Conservation (phyloP, 2,329 filamentous ascomycete species). For the Epichloe festucae region DNA sequence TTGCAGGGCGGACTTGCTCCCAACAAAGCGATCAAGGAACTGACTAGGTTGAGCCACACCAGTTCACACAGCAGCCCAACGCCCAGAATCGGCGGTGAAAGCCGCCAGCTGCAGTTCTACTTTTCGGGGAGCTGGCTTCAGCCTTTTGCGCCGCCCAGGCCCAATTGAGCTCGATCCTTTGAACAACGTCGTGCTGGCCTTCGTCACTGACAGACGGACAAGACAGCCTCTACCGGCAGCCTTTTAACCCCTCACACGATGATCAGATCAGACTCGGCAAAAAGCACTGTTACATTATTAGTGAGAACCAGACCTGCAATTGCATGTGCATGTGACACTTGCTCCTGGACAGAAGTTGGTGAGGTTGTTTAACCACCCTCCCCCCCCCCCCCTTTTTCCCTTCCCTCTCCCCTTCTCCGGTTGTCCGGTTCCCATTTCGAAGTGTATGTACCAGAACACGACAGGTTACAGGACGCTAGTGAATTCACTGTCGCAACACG, state of each 20-base stretch:
- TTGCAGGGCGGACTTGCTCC: neutral
- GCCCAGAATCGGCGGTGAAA: conserved; percentile 4
- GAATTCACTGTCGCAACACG: neutral
- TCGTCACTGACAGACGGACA: neutral
- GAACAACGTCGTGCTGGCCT: neutral
- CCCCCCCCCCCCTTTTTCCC: neutral
- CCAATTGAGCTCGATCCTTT: neutral
- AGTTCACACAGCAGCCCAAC: neutral
- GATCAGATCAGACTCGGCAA: neutral
- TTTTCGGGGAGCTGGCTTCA: neutral
- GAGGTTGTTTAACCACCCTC: neutral
- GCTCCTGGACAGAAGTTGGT: neutral
- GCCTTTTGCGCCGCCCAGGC: neutral
- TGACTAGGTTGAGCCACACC: neutral
- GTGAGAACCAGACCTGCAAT: neutral
- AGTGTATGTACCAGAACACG: neutral
- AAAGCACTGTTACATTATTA: neutral
- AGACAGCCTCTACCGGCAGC: too few species aligned
- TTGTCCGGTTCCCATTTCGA: neutral
- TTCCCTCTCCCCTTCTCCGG: too few species aligned
- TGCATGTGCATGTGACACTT: neutral
- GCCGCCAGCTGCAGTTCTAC: conserved; percentile 3
- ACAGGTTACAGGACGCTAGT: neutral
- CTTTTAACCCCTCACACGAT: too few species aligned
- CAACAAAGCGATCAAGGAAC: neutral